Base-by-base conservation (phyloP, 1,284 basidiomycete species). In the Ustilago nuda region DNA sequence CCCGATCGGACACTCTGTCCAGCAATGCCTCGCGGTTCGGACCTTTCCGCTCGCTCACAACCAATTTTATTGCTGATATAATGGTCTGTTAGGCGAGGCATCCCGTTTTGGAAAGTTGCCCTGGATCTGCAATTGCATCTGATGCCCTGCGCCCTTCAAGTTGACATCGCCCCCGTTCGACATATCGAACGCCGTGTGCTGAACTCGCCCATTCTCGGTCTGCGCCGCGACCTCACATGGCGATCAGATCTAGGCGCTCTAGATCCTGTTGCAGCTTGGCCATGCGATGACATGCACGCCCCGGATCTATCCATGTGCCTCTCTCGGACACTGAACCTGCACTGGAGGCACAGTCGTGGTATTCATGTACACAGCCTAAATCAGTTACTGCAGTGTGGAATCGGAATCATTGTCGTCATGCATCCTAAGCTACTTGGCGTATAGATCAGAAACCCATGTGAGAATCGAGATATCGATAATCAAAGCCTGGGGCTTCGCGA, bases 371-470 rank as follows among this genome's bases (percentile, higher is more conserved):
- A 19, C 19, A 48, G 4, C 7, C 23, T 19, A 48, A 30, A 23
- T 48, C 3, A 9, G 19, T 48, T 23, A 4, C n/a, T 11, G 23
- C n/a, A 48, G 7, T 48, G 23, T 27, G n/a, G 3, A 48, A 30
- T 9, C 8, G 13, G 27, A 5, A 32, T 13, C 8, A 4, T 17
- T 13, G 23, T 56, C 55, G 12, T 51, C 57, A 59, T 52, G 45
- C 48, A 39, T 30, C 12, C 30, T 27, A 46, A 30, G 19, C 19
- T 9, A 27, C 57, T 59, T 59, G 57, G 48, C 56, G 11, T 30
- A 27, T 19, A 58, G 39, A 48, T 56, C 33, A 76, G 56, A 76
- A 76, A 8, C 73, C 73, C 68, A 76, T 76, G n/a, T 76, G 68
- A 5, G 73, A 71, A 37, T 76, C 73, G 12, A 76, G 65, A 32